Base-by-base conservation (phyloP, 345 rosid species). In the Brassica juncea region DNA sequence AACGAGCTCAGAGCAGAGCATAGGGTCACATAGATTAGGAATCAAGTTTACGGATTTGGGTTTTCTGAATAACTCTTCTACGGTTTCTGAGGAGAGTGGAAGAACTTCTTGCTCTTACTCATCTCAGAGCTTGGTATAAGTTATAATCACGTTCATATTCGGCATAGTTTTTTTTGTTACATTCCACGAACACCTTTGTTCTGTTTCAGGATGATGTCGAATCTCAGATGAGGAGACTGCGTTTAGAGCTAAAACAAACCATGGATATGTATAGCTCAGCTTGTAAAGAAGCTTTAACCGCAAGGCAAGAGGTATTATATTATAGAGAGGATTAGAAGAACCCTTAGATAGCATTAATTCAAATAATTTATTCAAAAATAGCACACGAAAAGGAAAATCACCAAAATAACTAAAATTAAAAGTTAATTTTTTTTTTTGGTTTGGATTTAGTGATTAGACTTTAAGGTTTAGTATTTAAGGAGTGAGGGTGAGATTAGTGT, bases 241-340 rank as follows among this genome's bases (percentile, higher is more conserved):
- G 59, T 54, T 54, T 54, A 15, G 59, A 54, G 59, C 23, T 54
- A 54, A 54, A 54, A 54, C 59, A 54, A 54, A 54, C 59, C 59
- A 54, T 54, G 59, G 59, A 54, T 16, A 54, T 54, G 59, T 54
- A 54, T 54, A 54, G 23, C 59, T 54, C 59, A 15, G 59, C 59
- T 54, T 54, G 59, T 6, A 54, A 3, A 54, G 59, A 54, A 54
- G 59, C 59, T 54, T 54, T 54, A 54, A 54, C 59, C 59, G 59
- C 59, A 54, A 54, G 59, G 59, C 59, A 54, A n/a, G 59, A 54
- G 59, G 59, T 54, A 54, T 54, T 54, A 49, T 49, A 49, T 49
- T 42, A 12, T 47, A 39, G 47, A 39, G 12, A 39, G 0, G 30
- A 27, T 27, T 27, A 27, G 30, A 27, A 27, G 30, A 27, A 27